Percentiles rank a stretch among this genome's conserved stretches.
These are phyloP conservation scores for Carpinus viminea DNA, from an alignment of 306 rosid genomes.

Conservation along the genomic window DNA sequence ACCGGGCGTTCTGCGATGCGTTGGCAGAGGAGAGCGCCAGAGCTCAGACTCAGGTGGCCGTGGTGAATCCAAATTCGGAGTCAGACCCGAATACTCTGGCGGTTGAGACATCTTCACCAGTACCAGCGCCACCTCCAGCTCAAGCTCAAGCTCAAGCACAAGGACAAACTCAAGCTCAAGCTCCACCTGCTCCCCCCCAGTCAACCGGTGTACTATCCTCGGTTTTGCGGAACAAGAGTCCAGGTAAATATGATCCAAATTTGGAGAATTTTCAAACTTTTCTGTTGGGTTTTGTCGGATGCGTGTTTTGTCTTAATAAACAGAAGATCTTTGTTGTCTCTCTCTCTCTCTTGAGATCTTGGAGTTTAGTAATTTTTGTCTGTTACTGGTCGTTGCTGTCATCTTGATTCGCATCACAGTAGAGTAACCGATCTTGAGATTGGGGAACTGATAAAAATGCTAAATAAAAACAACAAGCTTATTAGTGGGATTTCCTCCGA, in stretches of 20 bases:
- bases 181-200: slow-evolving; percentile 39
- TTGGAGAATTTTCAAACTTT: slow-evolving; percentile 20
- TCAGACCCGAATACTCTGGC: slow-evolving; percentile 37
- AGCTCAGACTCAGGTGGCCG: slow-evolving; percentile 38
- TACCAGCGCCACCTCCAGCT: slow-evolving; percentile 8
- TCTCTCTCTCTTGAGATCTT: slow-evolving; percentile 27
- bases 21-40: slow-evolving; percentile 75
- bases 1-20: slow-evolving; percentile 93
- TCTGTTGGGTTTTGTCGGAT: slow-evolving; percentile 43
- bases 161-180: slow-evolving; percentile 1
- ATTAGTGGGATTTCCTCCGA: slow-evolving; percentile 26
- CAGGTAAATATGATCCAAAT: slow-evolving; percentile 49
- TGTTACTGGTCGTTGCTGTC: slow-evolving; percentile 49
- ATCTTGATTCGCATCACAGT: slow-evolving; percentile 26
- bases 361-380: slow-evolving; percentile 77
- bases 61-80: slow-evolving; percentile 39
- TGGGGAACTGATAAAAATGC: slow-evolving; percentile 32
- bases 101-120: slow-evolving; percentile 35
- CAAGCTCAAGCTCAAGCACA: slow-evolving; percentile 10
- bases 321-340: slow-evolving; percentile 7
- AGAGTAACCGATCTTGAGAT: slow-evolving; percentile 40
- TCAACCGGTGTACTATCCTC: slow-evolving; percentile 41
- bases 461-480: slow-evolving; percentile 26
- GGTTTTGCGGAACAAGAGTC: slow-evolving; percentile 45
- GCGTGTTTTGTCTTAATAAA: slow-evolving; percentile 34